Conservation (phyloP, 345 rosid species). For the Pugionium dolabratum region DNA sequence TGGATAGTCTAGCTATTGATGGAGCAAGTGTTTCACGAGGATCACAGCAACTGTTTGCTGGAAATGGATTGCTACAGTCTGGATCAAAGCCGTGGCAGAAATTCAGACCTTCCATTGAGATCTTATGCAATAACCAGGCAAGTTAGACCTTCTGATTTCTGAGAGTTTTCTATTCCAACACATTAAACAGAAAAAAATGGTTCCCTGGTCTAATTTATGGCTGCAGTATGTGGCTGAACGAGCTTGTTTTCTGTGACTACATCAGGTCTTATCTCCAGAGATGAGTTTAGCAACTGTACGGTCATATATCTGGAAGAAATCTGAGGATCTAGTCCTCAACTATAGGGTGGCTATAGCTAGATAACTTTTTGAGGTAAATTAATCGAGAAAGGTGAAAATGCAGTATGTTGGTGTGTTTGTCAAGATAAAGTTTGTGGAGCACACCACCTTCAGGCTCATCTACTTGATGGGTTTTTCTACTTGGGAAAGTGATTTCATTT, state of each 20-base stretch:
- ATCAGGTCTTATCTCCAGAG: conserved; percentile 87
- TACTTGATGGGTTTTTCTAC: conserved; percentile 11
- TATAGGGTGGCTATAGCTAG: conserved; percentile 77
- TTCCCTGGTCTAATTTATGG: background rate
- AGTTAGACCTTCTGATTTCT: conserved; percentile 36
- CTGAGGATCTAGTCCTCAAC: conserved; percentile 90
- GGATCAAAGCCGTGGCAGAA: conserved; percentile 82
- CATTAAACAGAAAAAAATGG: background rate
- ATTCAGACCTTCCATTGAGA: conserved; percentile 81
- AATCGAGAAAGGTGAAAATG: conserved; percentile 24
- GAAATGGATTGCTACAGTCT: conserved; percentile 65
- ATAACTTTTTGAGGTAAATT: conserved; percentile 46
- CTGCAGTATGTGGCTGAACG: conserved; percentile 20
- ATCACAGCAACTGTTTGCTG: conserved; percentile 58
- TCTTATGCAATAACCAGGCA: conserved; percentile 96
- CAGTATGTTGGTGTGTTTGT: conserved; percentile 34
- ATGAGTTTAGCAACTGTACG: conserved; percentile 98
- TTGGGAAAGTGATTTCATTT: conserved; percentile 26
- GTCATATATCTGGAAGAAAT: conserved; percentile 94
- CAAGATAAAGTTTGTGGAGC: conserved; percentile 30
- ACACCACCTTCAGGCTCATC: conserved; percentile 30
- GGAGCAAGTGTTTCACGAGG: conserved; percentile 71
- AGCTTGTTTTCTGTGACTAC: conserved; percentile 19
- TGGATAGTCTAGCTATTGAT: conserved; percentile 58
- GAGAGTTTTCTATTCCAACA: background rate